A percentile compares a stretch with the other conserved stretches of the same genome.
These are phyloP conservation scores for Ramaria sp. DNA, from an alignment of 768 basidiomycete species.

Conservation along the genomic window DNA sequence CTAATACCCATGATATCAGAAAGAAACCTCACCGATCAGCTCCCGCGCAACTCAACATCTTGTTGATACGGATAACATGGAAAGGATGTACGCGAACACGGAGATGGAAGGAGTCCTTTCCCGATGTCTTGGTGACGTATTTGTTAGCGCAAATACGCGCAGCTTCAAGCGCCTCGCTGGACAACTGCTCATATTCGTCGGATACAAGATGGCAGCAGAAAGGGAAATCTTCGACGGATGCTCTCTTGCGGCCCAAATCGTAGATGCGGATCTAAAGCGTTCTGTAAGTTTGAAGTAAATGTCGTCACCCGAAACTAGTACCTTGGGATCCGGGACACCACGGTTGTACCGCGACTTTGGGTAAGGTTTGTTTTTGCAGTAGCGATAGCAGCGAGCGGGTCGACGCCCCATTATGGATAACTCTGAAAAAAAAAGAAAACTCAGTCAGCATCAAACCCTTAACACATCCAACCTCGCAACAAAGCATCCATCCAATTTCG, in stretches of 20 bases:
- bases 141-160: conserved; percentile 99
- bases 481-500: conserved; percentile 7
- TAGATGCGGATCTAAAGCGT: conserved; percentile 79
- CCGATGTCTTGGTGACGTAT: conserved; percentile 94
- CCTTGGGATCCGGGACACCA: conserved; percentile 96
- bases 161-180: conserved; percentile 91
- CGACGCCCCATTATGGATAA: conserved; percentile 81
- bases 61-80: conserved; percentile 99
- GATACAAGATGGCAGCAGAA: conserved; percentile 96
- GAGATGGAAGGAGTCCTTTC: conserved; percentile 98
- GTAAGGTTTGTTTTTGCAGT: conserved; percentile 99
- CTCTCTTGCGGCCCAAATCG: conserved; percentile 92
- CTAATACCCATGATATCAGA: not conserved
- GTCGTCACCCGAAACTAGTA: conserved; percentile 12
- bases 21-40: conserved; percentile 74
- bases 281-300: conserved; percentile 11
- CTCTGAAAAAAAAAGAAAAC: not conserved
- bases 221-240: conserved; percentile 95
- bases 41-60: conserved; percentile 99
- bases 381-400: conserved; percentile 96
- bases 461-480: conserved; percentile 3
- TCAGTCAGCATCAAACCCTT: not conserved
- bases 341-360: conserved; percentile 94
- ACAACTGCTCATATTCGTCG: conserved; percentile 96
- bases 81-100: conserved; percentile 95